These are phyloP conservation scores for Naganishia friedmannii DNA, from an alignment of 768 basidiomycete genomes.

Conservation along the genomic window DNA sequence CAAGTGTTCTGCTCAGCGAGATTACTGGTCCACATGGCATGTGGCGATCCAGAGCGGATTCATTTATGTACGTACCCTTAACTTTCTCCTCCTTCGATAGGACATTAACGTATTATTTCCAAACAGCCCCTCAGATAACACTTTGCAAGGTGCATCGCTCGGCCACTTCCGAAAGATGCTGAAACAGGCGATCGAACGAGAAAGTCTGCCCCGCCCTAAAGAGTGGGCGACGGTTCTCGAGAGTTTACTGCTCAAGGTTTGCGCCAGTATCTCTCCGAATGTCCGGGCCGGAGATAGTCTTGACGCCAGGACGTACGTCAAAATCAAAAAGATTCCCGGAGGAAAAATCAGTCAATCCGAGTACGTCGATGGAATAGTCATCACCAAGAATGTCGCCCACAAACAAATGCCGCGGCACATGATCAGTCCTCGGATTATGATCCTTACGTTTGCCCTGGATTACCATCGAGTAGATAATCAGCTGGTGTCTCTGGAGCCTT, in stretches of 20 bases:
- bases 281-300: slow-evolving; percentile 76
- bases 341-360: slow-evolving; percentile 88
- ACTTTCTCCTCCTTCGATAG: neutral
- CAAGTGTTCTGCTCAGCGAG: slow-evolving; percentile 39
- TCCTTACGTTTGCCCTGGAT: slow-evolving; percentile 87
- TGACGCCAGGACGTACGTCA: slow-evolving; percentile 91
- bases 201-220: slow-evolving; percentile 72
- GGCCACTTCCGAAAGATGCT: slow-evolving; percentile 85
- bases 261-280: slow-evolving; percentile 62
- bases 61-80: slow-evolving; percentile 68
- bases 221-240: slow-evolving; percentile 88
- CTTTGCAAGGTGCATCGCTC: slow-evolving; percentile 77
- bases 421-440: slow-evolving; percentile 87
- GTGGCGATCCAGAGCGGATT: slow-evolving; percentile 83
- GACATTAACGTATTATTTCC: neutral
- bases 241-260: slow-evolving; percentile 76
- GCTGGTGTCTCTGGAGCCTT: slow-evolving; percentile 86
- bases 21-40: slow-evolving; percentile 42
- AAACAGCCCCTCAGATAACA: slow-evolving; percentile 55
- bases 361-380: slow-evolving; percentile 93
- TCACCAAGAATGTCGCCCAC: slow-evolving; percentile 96
- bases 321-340: slow-evolving; percentile 97
- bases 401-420: slow-evolving; percentile 84
- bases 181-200: slow-evolving; percentile 79
- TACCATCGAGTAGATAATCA: slow-evolving; percentile 72